Base-by-base conservation (phyloP, 2,329 filamentous ascomycete species). In the Drechslerella coelobrocha region DNA sequence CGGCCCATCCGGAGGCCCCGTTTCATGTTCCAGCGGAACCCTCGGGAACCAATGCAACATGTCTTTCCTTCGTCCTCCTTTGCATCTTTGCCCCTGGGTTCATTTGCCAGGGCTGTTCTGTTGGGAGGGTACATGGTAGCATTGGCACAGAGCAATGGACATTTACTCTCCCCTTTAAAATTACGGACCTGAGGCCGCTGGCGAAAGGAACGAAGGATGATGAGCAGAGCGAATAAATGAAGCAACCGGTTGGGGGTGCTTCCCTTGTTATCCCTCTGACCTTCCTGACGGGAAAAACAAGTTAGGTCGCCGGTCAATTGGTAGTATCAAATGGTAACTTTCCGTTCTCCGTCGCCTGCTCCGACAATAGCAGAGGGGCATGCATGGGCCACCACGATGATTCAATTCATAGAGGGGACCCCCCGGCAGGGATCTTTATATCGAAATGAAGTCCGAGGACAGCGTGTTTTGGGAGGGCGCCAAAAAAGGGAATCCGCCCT, bases 401-500 rank as follows among this genome's bases (percentile, higher is more conserved):
- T 45, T 47, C 29, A 21, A 59, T 57, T 43, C 53, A 57, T 50
- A 29, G 57, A 53, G 50, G 23, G 54, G 27, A 26, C 24, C 34
- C 27, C 43, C 21, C 41, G 31, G 31, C 31, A 31, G 47, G 39
- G 48, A 39, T 39, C 37, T 47, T 60, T 39, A 27, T 31, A 51
- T 23, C 43, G 45, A 61, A 60, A 69, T 69, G 61, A 61, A 52
- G 59, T 56, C 65, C 50, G 48, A 53, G 52, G 56, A 59, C 34
- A 69, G 59, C 59, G 66, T 43, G 59, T 59, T 71, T 71, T 51
- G 62, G 29, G 66, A 54, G 43, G 29, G 53, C 41, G 21, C 59
- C 53, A 54, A 50, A 60, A 63, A 37, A 71, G 59, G 66, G 66
- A 63, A 71, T 60, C 53, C 39, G 66, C 66, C 66, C 66, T 71